A percentile compares a stretch with the other conserved stretches of the same genome.
These are phyloP conservation scores for Cryphonectria nitschkei DNA, from an alignment of 2,329 filamentous ascomycete species.

Conservation along the genomic window DNA sequence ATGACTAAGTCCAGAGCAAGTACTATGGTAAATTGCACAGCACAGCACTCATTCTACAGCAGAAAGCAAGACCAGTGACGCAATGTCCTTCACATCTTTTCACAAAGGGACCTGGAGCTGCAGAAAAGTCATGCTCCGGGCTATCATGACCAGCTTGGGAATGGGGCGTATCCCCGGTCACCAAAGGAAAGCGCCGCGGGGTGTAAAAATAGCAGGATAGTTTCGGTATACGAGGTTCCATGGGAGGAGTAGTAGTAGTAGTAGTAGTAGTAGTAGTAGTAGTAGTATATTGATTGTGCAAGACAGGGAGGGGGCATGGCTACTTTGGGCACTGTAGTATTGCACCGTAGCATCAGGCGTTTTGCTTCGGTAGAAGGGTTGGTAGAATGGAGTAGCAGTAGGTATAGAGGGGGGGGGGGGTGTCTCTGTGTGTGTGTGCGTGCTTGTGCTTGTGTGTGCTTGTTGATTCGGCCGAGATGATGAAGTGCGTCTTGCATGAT, in stretches of 20 bases:
- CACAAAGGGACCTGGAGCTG: neutral
- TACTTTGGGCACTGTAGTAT: neutral
- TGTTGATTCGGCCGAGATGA: conserved; percentile 16
- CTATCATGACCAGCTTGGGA: neutral
- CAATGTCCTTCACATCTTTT: too few species aligned
- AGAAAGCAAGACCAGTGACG: neutral
- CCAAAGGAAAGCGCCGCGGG: neutral
- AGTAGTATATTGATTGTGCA: too few species aligned
- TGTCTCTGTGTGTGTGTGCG: too few species aligned
- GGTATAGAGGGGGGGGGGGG: too few species aligned
- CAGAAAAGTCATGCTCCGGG: neutral
- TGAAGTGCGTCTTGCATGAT: neutral
- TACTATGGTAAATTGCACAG: neutral
- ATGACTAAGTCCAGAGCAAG: neutral
- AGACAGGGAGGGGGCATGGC: neutral
- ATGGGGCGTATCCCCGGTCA: neutral
- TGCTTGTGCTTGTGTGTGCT: neutral
- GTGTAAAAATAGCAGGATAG: neutral
- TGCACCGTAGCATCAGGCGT: neutral
- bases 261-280: neutral
- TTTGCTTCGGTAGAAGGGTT: conserved; percentile 21
- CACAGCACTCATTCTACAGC: neutral
- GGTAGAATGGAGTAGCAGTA: too few species aligned
- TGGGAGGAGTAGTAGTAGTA: neutral
- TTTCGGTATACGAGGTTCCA: neutral